phyloP scores from a whole-genome alignment of 1,139 yeast species.

The Casaregolazyma lundiana region DNA sequence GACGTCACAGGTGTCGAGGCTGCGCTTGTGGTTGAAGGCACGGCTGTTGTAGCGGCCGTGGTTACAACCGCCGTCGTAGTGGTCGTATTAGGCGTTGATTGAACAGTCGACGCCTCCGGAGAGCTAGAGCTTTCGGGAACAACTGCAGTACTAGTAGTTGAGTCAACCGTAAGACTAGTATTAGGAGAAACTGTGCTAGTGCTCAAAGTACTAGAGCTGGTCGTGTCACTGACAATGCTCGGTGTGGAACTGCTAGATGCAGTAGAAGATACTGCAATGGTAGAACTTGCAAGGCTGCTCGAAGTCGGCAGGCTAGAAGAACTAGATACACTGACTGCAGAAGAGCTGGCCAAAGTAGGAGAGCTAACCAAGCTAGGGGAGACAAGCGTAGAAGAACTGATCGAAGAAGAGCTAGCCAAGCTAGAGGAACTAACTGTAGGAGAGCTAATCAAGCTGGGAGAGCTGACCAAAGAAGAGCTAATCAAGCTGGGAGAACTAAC shows the following conservation, averaged over 20 bases:
- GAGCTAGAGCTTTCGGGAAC: neutral
- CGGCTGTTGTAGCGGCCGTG: neutral
- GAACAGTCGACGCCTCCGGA: neutral
- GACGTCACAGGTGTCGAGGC: constrained; percentile 12
- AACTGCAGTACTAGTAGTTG: neutral
- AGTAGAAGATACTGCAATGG: neutral
- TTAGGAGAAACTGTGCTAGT: neutral
- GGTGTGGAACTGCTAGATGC: neutral
- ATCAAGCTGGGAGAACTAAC: neutral
- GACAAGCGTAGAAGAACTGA: neutral
- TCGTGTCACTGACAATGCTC: neutral
- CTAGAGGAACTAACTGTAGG: neutral
- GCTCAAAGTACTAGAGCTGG: neutral
- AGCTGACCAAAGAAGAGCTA: neutral
- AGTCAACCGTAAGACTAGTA: neutral
- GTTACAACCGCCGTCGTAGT: neutral
- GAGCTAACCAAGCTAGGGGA: neutral
- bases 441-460: neutral
- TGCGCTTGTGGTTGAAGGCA: neutral
- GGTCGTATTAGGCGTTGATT: neutral
- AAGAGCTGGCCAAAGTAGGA: neutral
- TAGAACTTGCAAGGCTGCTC: neutral
- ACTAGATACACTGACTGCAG: neutral
- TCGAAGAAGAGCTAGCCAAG: neutral
- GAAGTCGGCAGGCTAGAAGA: neutral